phyloP scores from a whole-genome alignment of 331 rosid genomes.

The Stylosanthes scabra region DNA sequence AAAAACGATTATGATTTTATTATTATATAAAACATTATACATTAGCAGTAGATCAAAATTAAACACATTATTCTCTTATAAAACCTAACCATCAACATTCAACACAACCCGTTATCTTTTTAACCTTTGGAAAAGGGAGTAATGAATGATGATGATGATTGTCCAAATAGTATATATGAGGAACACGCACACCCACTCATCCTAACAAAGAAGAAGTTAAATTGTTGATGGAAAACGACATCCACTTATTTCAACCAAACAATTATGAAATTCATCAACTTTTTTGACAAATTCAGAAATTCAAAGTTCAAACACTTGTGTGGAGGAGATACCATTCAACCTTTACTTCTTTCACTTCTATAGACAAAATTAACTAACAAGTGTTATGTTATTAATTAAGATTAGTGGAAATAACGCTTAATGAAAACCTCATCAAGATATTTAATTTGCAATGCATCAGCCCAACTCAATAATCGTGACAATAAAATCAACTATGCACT shows the following conservation, averaged over 20 bases:
- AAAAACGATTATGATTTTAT: no score
- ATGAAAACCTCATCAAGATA: not conserved
- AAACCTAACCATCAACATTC: no score
- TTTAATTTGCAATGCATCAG: not conserved
- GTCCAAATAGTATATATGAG: constrained; percentile 24
- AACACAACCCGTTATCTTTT: no score
- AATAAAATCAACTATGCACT: constrained; percentile 13
- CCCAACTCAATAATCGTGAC: not conserved
- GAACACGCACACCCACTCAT: not conserved
- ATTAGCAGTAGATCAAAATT: no score
- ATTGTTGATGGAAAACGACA: constrained; percentile 25
- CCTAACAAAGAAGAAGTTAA: not conserved
- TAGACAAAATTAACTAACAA: not conserved
- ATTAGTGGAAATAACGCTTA: not conserved
- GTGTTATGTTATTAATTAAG: not conserved
- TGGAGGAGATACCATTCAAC: constrained; percentile 11
- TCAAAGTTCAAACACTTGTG: not conserved
- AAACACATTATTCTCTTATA: no score
- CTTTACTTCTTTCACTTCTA: not conserved
- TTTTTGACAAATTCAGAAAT: not conserved
- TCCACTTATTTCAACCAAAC: constrained; percentile 12
- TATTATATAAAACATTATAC: no score
- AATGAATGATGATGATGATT: constrained; percentile 35
- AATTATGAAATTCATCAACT: constrained; percentile 4
- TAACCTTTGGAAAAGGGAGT: not conserved